These are phyloP conservation scores for Populus ilicifolia DNA, from an alignment of 345 rosid species.

Conservation along the genomic window DNA sequence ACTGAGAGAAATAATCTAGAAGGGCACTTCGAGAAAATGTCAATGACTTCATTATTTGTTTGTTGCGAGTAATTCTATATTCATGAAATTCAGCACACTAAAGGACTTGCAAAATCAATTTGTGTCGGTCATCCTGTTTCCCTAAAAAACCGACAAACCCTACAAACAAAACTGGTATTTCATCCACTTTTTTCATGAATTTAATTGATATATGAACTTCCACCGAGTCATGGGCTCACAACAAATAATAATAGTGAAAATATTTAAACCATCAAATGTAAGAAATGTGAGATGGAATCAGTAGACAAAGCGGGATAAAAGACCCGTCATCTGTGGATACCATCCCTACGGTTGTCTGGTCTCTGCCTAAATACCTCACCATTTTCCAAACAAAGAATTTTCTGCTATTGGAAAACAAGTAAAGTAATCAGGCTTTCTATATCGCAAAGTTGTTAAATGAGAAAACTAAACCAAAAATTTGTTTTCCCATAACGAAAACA, in stretches of 20 bases:
- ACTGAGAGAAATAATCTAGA: no score
- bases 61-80: no score
- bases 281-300: slow-evolving; percentile 49
- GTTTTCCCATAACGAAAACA: slow-evolving; percentile 20
- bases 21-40: no score
- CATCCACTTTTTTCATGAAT: background rate
- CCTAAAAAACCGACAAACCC: background rate
- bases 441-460: slow-evolving; percentile 33
- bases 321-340: slow-evolving; percentile 49
- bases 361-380: slow-evolving; percentile 36
- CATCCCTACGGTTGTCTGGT: slow-evolving; percentile 72
- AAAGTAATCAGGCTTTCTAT: slow-evolving; percentile 30
- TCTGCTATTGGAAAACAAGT: slow-evolving; percentile 4
- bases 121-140: background rate
- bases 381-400: background rate
- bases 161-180: background rate
- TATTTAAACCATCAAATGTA: background rate
- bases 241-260: background rate
- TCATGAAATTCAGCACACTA: background rate
- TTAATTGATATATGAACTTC: background rate
- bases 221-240: background rate
- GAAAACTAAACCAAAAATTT: slow-evolving; percentile 12
- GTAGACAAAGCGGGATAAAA: slow-evolving; percentile 40
- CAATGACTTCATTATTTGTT: no score
- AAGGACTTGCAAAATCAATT: background rate